Percentiles rank a stretch among this genome's conserved stretches.
Evolutionary conservation across 352 stramenopile genomes (phyloP).

Genomic region (Globisporangium nunn): DNA sequence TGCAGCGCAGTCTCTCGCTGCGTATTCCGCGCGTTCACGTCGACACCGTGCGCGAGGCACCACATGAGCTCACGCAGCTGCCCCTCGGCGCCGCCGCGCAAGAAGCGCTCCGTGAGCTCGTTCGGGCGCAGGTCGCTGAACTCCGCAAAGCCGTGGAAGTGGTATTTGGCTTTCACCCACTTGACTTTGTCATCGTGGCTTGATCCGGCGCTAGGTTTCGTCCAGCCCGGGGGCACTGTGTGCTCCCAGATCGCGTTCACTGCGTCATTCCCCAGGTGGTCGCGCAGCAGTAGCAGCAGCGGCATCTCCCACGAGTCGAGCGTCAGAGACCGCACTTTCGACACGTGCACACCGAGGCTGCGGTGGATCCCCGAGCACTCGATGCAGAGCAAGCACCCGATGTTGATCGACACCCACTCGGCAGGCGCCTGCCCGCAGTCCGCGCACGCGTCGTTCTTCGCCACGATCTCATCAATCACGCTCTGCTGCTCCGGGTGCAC

Average conservation of each 20-base stretch:
- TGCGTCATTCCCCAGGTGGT: constrained; percentile 59
- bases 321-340: constrained; percentile 90
- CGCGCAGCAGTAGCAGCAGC: constrained; percentile 49
- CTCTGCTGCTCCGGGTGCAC: constrained; percentile 79
- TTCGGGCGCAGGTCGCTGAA: constrained; percentile 15
- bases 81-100: constrained; percentile 30
- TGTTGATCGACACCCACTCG: constrained; percentile 96
- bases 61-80: constrained; percentile 63
- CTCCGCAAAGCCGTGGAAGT: constrained; percentile 64
- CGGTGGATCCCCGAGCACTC: constrained; percentile 96
- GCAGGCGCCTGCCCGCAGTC: constrained; percentile 74
- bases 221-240: constrained; percentile 42
- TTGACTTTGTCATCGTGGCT: constrained; percentile 67
- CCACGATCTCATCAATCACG: constrained; percentile 52
- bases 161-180: constrained; percentile 85
- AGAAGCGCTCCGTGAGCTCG: constrained; percentile 40
- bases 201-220: constrained; percentile 34
- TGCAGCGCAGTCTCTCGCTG: constrained; percentile 61
- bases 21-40: constrained; percentile 54
- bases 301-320: constrained; percentile 88
- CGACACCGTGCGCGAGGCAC: constrained; percentile 70
- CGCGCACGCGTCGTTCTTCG: constrained; percentile 51
- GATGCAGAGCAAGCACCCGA: constrained; percentile 95
- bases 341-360: constrained; percentile 95
- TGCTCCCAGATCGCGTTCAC: constrained; percentile 73